These are phyloP conservation scores for Astrephomene gubernaculifera DNA, from an alignment of 139 green algal genomes.

Conservation along the genomic window DNA sequence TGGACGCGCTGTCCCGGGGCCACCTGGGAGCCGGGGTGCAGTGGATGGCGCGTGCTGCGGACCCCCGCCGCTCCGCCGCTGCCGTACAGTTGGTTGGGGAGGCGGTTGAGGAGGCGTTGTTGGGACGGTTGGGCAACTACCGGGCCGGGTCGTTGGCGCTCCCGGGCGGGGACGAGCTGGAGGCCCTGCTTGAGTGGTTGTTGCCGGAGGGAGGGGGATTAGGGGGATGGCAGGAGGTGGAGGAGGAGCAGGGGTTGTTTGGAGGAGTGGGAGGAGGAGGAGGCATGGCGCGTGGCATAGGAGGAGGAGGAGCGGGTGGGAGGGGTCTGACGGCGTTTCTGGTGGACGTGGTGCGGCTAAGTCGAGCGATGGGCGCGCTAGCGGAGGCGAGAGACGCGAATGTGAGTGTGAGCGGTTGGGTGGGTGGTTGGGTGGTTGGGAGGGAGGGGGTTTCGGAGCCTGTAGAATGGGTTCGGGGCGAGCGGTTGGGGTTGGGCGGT, in stretches of 20 bases:
- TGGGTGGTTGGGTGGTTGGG: too few relatives aligned
- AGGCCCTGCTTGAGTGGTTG: conserved; percentile 47
- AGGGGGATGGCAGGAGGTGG: background rate
- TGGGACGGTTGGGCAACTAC: conserved; percentile 27
- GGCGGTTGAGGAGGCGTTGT: conserved; percentile 36
- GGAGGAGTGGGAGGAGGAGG: too few relatives aligned
- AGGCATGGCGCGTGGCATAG: background rate
- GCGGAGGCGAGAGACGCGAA: conserved; percentile 15
- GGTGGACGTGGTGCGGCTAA: conserved; percentile 14
- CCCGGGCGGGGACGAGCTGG: conserved; percentile 48
- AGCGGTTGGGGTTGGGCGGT: too few relatives aligned
- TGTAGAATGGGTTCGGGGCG: background rate
- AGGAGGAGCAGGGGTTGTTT: too few relatives aligned
- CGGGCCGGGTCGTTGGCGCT: conserved; percentile 42
- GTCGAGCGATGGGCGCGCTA: conserved; percentile 28
- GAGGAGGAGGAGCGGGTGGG: background rate
- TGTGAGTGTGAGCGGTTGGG: background rate
- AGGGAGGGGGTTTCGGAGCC: too few relatives aligned
- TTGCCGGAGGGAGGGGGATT: conserved; percentile 7
- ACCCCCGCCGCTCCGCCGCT: conserved; percentile 46
- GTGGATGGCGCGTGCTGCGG: conserved; percentile 54
- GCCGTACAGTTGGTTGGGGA: conserved; percentile 50
- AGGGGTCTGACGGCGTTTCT: background rate
- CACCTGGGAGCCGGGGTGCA: conserved; percentile 38
- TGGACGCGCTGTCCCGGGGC: conserved; percentile 45